Conservation (phyloP, 2,329 filamentous ascomycete species). For the Pleurostoma richardsiae region DNA sequence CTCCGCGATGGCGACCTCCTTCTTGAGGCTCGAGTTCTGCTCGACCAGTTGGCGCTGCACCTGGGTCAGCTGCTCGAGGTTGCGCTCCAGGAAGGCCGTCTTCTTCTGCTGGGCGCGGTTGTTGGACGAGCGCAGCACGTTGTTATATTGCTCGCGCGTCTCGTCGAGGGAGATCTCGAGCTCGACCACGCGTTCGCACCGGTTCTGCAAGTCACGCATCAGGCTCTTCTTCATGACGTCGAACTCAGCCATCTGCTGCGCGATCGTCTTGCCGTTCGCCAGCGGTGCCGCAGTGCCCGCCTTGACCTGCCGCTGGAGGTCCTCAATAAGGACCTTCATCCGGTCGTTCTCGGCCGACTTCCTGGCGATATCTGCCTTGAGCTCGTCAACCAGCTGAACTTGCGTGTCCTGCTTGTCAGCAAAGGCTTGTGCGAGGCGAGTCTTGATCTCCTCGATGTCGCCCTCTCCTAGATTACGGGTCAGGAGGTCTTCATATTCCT, state of each 20-base stretch:
- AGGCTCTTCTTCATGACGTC: slow-evolving; percentile 99
- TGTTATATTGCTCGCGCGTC: slow-evolving; percentile 98
- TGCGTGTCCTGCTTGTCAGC: slow-evolving; percentile 69
- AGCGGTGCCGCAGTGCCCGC: slow-evolving; percentile 55
- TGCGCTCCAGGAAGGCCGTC: slow-evolving; percentile 98
- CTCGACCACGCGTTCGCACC: slow-evolving; percentile 96
- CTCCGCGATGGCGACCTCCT: slow-evolving; percentile 98
- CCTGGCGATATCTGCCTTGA: slow-evolving; percentile 69
- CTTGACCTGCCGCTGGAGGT: slow-evolving; percentile 71
- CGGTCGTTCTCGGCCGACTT: slow-evolving; percentile 79
- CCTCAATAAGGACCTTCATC: slow-evolving; percentile 75
- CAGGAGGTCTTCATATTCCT: slow-evolving; percentile 79
- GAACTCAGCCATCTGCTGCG: slow-evolving; percentile 97
- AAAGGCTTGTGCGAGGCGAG: slow-evolving; percentile 71
- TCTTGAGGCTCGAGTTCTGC: slow-evolving; percentile 95
- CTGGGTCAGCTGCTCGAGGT: slow-evolving; percentile 94
- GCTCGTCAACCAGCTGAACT: slow-evolving; percentile 66
- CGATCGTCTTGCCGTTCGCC: slow-evolving; percentile 82
- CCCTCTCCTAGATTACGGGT: slow-evolving; percentile 71
- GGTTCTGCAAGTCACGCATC: slow-evolving; percentile 97
- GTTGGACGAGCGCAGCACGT: slow-evolving; percentile 92
- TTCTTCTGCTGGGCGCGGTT: slow-evolving; percentile 99
- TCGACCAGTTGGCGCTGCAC: slow-evolving; percentile 97
- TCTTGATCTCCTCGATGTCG: slow-evolving; percentile 82
- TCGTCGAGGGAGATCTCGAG: slow-evolving; percentile 96